Evolutionary conservation across 2,329 filamentous ascomycete species (phyloP), one percentile per base, ranked within the genome.

Genomic region (Ophiognomonia clavigignenti-juglandacearum): DNA sequence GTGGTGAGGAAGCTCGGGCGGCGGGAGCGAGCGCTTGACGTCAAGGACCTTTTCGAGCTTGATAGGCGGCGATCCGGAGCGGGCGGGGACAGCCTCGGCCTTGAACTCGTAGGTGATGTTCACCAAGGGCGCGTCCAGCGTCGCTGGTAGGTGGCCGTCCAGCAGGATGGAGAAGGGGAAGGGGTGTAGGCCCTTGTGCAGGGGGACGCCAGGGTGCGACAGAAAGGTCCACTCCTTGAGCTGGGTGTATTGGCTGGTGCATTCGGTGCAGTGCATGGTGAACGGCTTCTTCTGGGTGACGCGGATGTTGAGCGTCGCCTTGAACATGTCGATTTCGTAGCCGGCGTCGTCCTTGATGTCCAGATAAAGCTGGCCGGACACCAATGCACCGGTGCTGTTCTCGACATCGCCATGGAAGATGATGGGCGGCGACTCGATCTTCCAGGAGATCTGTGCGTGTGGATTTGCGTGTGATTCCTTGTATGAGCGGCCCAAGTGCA

Each of bases 141-240:
- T 86, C 2, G 89, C 87, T 3, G 92, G 91, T n/a, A 96, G 77
- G 59, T 92, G 78, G 18, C 93, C 93, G 2, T 83, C 82, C 37
- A 98, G 78, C 43, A 96, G 75, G 56, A 89, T 85, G 57, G 89
- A 95, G 67, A 96, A 96, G 40, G 93, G 92, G 62, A 91, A 95
- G 38, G 81, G 75, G 64, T 96, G 89, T 41, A 75, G 68, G 51
- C 85, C 79, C 61, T 71, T 74, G 50, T 63, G 61, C 45, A 83
- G 64, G 10, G 65, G 65, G 16, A 74, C 67, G 43, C 26, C 35
- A 36, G 77, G 73, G 37, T 73, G 72, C 16, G 75, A 77, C 48
- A 95, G 68, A 59, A 97, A 86, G 26, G 80, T 78, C 89, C 90
- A 96, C 44, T 75, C 80, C 64, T 85, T 84, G 53, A 97, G 68